Base-by-base conservation (phyloP, 2,329 filamentous ascomycete species). In the Aspergillus alliaceus region DNA sequence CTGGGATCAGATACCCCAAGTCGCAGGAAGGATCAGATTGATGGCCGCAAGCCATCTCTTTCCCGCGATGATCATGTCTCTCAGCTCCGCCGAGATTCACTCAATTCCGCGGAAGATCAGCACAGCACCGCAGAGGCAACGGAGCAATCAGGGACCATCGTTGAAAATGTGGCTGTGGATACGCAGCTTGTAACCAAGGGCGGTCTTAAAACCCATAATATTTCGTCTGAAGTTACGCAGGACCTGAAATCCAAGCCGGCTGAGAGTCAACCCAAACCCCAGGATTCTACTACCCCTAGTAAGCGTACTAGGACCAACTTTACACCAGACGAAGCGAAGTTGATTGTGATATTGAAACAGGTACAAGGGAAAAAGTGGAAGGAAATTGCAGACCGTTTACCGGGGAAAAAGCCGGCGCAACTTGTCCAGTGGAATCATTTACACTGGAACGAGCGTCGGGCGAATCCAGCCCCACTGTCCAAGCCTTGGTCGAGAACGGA, bases 321-420 rank as follows among this genome's bases (percentile, higher is more conserved):
- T 2, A 66, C 67, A n/a, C 71, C 68, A 12, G 69, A 73, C 24
- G 71, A 75, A 52, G 66, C 64, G 29, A 71, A 62, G 51, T 46
- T 69, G 20, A 67, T 75, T 51, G 61, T 73, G 15, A 57, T 56
- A 50, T 64, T 72, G 67, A 69, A 66, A 57, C 60, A 69, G 40
- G 58, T 69, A 11, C 59, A 70, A 27, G 48, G 57, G 31, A 68
- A 62, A 48, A 65, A 57, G 46, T 72, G 67, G 67, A 69, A 65
- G 25, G 67, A 75, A 5, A 66, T 75, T 32, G 34, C 61, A n/a
- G 53, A 61, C n/a, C 51, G 59, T 53, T 55, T 75, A 15, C 72
- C 72, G 4, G 56, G 62, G 24, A 66, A 63, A 29, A 67, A 57
- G 9, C 40, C 64, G 39, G 34, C 55, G 6, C 54, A 65, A 22